Conservation (phyloP, 2,329 filamentous ascomycete species). For the Aspergillus neotritici region DNA sequence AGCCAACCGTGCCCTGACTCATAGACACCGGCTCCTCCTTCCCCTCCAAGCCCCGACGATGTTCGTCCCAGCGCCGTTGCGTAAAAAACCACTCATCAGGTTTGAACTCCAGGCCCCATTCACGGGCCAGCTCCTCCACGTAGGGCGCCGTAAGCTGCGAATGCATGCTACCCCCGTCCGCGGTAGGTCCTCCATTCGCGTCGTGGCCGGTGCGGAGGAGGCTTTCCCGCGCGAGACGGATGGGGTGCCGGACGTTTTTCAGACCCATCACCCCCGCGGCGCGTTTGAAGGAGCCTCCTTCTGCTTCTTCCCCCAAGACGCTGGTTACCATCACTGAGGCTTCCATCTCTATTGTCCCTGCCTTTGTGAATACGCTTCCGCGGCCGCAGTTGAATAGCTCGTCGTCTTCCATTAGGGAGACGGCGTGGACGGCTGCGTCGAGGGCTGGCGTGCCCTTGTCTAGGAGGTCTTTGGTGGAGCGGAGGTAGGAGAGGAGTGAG, state of each 20-base stretch:
- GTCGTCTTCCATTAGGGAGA: constrained; percentile 69
- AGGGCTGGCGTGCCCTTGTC: constrained; percentile 54
- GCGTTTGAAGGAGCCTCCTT: constrained; percentile 58
- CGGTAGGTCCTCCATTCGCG: constrained; percentile 56
- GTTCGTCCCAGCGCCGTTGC: constrained; percentile 71
- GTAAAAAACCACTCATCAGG: constrained; percentile 72
- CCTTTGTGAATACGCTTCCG: constrained; percentile 79
- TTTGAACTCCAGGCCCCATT: constrained; percentile 62
- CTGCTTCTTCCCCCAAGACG: constrained; percentile 10
- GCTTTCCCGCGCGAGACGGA: constrained; percentile 66
- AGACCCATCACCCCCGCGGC: constrained; percentile 72
- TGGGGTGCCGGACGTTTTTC: constrained; percentile 69
- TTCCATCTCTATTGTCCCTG: constrained; percentile 79
- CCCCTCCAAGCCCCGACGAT: constrained; percentile 54
- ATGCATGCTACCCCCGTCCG: constrained; percentile 46
- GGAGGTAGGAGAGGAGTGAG: constrained; percentile 59
- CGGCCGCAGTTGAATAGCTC: constrained; percentile 77
- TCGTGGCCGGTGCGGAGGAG: constrained; percentile 49
- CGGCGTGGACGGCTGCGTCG: constrained; percentile 68
- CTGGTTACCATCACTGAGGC: constrained; percentile 76
- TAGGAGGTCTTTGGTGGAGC: constrained; percentile 40
- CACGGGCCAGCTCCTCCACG: constrained; percentile 62
- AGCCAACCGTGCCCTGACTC: constrained; percentile 78
- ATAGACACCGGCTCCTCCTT: constrained; percentile 35
- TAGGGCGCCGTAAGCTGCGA: constrained; percentile 62